Base-by-base conservation (phyloP, 345 rosid genomes). In the Hibiscus tridactylites region DNA sequence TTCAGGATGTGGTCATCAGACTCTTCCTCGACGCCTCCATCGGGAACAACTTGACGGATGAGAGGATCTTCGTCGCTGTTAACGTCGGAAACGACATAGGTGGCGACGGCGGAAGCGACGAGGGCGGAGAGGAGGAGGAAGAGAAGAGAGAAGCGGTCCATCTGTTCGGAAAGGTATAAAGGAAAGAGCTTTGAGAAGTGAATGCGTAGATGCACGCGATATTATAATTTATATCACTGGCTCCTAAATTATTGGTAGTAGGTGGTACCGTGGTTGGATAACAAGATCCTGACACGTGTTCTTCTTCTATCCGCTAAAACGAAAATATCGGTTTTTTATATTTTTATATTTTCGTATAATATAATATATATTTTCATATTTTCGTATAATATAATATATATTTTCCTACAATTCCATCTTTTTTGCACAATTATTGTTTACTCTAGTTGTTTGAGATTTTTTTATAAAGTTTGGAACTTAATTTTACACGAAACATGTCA, bases 11-110 rank as follows among this genome's bases (percentile, higher is more conserved):
- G 79, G 42, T 77, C 80, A 44, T 78, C 76, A 69, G 29, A 8
- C 9, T 50, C 59, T 9, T 68, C 37, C 54, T 77, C 75, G 53
- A 12, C 76, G 26, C 61, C 79, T 19, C 39, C 81, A 73, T 79
- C 85, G 13, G 85, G 83, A 12, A 90, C 89, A 53, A 95, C 97
- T 76, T 95, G 96, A 76, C 87, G 83, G 85, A 95, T 95, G 78
- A 88, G 58, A 9, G 84, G 76, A 35, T 86, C 94, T 11, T 65
- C 77, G 9, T 42, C 71, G n/a, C 70, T 28, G 39, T 70, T 19
- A 6, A 49, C 57, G 58, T 56, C 33, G 11, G 74, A 29, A 35
- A 37, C 68, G 17, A n/a, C n/a, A n/a, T n/a, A n/a, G n/a, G n/a
- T n/a, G n/a, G n/a, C n/a, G n/a, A 78, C 16, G 5, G 75, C 74